Evolutionary conservation across 495 filamentous ascomycete species (phyloP).

Genomic region (Penicillium atrosanguineum): DNA sequence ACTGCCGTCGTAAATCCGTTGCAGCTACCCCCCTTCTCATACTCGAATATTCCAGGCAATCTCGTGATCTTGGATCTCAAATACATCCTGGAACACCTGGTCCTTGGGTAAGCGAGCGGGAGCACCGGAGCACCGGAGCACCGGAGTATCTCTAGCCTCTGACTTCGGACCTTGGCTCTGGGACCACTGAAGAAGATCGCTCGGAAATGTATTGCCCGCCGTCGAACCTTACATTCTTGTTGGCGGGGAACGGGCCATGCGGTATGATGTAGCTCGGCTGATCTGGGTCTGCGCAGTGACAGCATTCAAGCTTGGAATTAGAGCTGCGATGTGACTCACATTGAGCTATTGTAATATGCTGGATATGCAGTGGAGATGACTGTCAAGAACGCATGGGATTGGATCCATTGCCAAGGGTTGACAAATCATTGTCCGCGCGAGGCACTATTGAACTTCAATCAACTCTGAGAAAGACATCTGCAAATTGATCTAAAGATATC

Average conservation of each 20-base stretch:
- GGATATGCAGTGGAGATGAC: neutral
- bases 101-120: conserved; percentile 1
- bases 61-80: neutral
- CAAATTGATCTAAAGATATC: neutral
- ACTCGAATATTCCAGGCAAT: neutral
- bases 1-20: conserved; percentile 23
- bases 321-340: neutral
- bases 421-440: neutral
- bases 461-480: neutral
- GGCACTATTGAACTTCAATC: neutral
- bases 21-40: conserved; percentile 4
- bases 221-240: conserved; percentile 18
- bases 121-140: neutral
- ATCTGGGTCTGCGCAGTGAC: conserved; percentile 7
- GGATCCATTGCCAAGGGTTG: neutral
- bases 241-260: conserved; percentile 15
- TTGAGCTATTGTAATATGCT: neutral
- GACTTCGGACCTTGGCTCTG: neutral
- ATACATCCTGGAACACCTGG: neutral
- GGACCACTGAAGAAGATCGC: conserved; percentile 3
- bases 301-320: neutral
- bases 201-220: conserved; percentile 2
- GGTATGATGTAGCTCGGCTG: conserved; percentile 7
- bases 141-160: neutral
- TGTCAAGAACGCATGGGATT: neutral